Percentiles rank a stretch among this genome's conserved stretches.
These are phyloP conservation scores for Cryphonectria radicalis DNA, from an alignment of 2,329 filamentous ascomycete genomes.

Conservation along the genomic window DNA sequence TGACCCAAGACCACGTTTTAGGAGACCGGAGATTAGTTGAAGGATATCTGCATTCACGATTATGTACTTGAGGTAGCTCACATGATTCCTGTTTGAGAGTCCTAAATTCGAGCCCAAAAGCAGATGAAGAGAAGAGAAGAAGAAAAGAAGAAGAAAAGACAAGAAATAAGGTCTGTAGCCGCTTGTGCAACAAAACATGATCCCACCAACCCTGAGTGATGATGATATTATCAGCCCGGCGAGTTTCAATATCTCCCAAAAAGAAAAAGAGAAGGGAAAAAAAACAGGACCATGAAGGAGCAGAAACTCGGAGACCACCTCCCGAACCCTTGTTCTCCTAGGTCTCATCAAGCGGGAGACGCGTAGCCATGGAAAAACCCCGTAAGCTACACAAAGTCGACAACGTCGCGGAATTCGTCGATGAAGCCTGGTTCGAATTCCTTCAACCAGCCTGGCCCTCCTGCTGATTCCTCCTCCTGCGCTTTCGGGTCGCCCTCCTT, in stretches of 20 bases:
- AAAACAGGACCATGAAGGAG: not conserved
- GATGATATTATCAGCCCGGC: not conserved
- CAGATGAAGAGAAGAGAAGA: too few relatives aligned
- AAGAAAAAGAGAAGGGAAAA: not conserved
- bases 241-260: not conserved
- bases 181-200: not conserved
- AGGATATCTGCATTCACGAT: not conserved
- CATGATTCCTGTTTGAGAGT: not conserved
- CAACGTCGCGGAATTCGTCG: slow-evolving; percentile 19
- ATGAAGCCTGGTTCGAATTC: slow-evolving; percentile 25
- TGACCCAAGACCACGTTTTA: not conserved
- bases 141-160: too few relatives aligned
- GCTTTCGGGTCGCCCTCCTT: not conserved
- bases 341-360: not conserved
- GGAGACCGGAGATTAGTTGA: not conserved
- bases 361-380: not conserved
- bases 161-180: not conserved
- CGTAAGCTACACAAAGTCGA: slow-evolving; percentile 24
- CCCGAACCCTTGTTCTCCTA: not conserved
- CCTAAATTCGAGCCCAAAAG: not conserved
- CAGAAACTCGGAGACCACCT: not conserved
- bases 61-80: not conserved
- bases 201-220: not conserved
- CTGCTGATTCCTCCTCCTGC: not conserved
- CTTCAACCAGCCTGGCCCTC: slow-evolving; percentile 16